Conservation (phyloP, 83 land plant species). For the Diphasiastrum complanatum region DNA sequence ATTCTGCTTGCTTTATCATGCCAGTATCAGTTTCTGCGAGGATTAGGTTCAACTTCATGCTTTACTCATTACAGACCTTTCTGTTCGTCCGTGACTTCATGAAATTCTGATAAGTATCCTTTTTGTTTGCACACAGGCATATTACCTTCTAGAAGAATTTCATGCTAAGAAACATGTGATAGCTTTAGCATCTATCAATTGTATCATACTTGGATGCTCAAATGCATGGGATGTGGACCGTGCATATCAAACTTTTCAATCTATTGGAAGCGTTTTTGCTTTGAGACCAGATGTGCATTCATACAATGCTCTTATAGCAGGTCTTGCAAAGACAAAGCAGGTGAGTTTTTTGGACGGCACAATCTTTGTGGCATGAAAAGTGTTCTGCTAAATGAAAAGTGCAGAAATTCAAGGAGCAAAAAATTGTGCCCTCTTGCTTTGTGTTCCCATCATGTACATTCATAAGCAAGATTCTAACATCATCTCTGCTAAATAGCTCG, state of each 20-base stretch:
- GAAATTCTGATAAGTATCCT: not conserved
- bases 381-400: too few relatives aligned
- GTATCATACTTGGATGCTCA: constrained; percentile 81
- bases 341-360: constrained; percentile 32
- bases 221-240: constrained; percentile 91
- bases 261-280: constrained; percentile 58
- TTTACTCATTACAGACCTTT: not conserved
- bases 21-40: too few relatives aligned
- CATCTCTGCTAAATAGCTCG: too few relatives aligned
- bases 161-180: constrained; percentile 21
- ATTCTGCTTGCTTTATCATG: too few relatives aligned
- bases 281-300: constrained; percentile 80
- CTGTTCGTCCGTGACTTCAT: not conserved
- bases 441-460: too few relatives aligned
- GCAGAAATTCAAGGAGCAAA: too few relatives aligned
- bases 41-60: constrained; percentile 2
- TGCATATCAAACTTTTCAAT: constrained; percentile 91
- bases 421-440: too few relatives aligned
- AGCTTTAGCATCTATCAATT: constrained; percentile 63
- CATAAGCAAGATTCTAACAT: too few relatives aligned
- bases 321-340: constrained; percentile 80
- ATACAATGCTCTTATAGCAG: constrained; percentile 78
- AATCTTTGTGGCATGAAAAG: too few relatives aligned
- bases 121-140: constrained; percentile 23
- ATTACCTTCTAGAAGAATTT: constrained; percentile 30